These are phyloP conservation scores for Gliomastix tumulicola DNA, from an alignment of 2,329 filamentous ascomycete genomes.

Conservation along the genomic window DNA sequence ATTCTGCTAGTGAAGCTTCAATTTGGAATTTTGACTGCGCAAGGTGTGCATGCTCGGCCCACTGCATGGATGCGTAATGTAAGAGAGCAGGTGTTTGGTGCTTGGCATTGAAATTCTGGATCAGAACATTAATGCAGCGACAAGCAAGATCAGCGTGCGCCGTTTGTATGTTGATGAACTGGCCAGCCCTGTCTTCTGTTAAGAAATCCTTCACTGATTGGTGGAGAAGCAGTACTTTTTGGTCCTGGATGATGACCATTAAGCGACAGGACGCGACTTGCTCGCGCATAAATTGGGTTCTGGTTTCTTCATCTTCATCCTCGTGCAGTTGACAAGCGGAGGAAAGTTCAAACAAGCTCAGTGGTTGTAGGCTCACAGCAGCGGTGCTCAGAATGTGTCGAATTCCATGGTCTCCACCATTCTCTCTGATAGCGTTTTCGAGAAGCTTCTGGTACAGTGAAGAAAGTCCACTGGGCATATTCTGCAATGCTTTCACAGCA, in stretches of 20 bases:
- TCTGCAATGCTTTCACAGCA: conserved; percentile 8
- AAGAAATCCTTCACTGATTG: conserved; percentile 11
- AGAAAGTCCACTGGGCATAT: conserved; percentile 11
- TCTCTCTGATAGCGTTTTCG: conserved; percentile 3
- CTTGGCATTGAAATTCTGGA: background rate
- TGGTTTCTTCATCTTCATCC: conserved; percentile 5
- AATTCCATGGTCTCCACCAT: background rate
- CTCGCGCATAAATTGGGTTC: conserved; percentile 7
- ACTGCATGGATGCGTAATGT: background rate
- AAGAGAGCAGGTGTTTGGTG: background rate
- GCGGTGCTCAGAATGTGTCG: conserved; percentile 6
- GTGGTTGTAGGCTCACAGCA: conserved; percentile 2
- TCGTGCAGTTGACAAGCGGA: conserved; percentile 6
- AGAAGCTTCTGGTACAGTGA: conserved; percentile 8
- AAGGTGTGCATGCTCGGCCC: background rate
- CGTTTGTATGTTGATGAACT: background rate
- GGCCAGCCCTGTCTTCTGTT: background rate
- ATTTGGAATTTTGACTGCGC: background rate
- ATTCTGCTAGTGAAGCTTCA: background rate
- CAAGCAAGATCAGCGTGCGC: background rate
- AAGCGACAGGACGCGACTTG: conserved; percentile 7
- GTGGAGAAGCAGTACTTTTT: conserved; percentile 7
- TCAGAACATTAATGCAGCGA: background rate
- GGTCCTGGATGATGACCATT: conserved; percentile 3
- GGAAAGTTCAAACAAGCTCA: conserved; percentile 9